Percentiles rank a stretch among this genome's conserved stretches.
These are phyloP conservation scores for Mycena capillaripes DNA, from an alignment of 768 basidiomycete genomes.

Conservation along the genomic window DNA sequence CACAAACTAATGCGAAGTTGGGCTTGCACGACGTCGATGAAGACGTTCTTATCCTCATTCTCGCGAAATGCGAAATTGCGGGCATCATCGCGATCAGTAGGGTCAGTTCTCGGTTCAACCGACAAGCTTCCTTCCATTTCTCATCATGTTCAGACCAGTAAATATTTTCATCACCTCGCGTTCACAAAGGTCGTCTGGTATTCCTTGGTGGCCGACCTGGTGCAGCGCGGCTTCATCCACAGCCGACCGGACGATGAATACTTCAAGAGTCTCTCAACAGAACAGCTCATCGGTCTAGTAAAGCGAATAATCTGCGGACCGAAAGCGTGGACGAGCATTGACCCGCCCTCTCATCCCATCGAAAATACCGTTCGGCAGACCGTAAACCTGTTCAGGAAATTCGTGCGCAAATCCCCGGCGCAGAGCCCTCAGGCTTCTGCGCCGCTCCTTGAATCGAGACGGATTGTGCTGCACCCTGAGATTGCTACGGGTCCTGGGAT, in stretches of 20 bases:
- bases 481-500: background rate
- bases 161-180: conserved; percentile 6
- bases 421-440: too few species aligned
- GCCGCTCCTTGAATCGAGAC: background rate
- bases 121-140: background rate
- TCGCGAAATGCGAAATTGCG: conserved; percentile 11
- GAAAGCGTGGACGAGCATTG: conserved; percentile 7
- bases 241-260: background rate
- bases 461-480: background rate
- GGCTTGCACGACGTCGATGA: background rate
- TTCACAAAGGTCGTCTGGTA: background rate
- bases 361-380: too few species aligned
- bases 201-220: background rate
- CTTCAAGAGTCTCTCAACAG: background rate
- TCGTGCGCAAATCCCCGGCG: too few species aligned
- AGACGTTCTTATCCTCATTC: conserved; percentile 20
- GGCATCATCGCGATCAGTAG: conserved; percentile 4
- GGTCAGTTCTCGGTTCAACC: background rate
- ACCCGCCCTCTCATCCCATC: background rate
- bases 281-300: conserved; percentile 9
- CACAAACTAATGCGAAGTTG: too few species aligned
- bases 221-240: conserved; percentile 12
- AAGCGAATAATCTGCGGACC: background rate
- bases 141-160: background rate
- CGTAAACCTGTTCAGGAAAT: too few species aligned